phyloP scores from a whole-genome alignment of 1,284 basidiomycete genomes.

The Sporisorium iseilematis-ciliati region DNA sequence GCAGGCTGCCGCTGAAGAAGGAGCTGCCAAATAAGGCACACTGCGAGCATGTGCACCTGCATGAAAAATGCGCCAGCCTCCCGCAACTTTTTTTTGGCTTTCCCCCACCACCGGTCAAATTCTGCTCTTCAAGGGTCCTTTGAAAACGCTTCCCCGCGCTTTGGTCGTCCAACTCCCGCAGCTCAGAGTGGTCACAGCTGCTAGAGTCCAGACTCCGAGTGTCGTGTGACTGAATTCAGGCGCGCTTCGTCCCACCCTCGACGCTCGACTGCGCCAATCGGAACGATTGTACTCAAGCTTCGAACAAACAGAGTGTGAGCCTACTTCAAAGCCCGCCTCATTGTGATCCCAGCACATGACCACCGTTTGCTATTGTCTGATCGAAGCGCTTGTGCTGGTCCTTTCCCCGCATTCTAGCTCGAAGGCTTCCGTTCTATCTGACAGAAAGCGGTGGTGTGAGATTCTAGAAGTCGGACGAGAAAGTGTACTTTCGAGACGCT shows the following conservation, averaged over 20 bases:
- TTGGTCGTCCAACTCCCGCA: not conserved
- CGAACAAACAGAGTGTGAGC: not conserved
- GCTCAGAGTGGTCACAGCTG: not conserved
- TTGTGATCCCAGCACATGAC: slow-evolving; percentile 2
- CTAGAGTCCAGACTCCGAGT: not conserved
- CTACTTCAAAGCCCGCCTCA: not conserved
- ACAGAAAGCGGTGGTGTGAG: not conserved
- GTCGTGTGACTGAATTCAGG: not conserved
- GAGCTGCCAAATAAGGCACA: slow-evolving; percentile 9
- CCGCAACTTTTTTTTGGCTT: slow-evolving; percentile 7
- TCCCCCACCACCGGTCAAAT: slow-evolving; percentile 1
- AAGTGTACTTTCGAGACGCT: too few relatives aligned
- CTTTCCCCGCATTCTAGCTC: not conserved
- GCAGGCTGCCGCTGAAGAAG: not conserved
- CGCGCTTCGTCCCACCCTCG: not conserved
- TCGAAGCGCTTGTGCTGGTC: not conserved
- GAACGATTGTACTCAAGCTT: not conserved
- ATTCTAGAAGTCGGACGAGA: slow-evolving; percentile 1
- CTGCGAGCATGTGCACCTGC: not conserved
- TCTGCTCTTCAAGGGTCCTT: not conserved
- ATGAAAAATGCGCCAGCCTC: slow-evolving; percentile 6
- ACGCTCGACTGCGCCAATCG: not conserved
- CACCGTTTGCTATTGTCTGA: slow-evolving; percentile 1
- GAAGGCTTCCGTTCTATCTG: not conserved
- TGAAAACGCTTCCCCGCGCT: not conserved